Evolutionary conservation across 768 basidiomycete species (phyloP).

Genomic region (Lentinus brumalis): DNA sequence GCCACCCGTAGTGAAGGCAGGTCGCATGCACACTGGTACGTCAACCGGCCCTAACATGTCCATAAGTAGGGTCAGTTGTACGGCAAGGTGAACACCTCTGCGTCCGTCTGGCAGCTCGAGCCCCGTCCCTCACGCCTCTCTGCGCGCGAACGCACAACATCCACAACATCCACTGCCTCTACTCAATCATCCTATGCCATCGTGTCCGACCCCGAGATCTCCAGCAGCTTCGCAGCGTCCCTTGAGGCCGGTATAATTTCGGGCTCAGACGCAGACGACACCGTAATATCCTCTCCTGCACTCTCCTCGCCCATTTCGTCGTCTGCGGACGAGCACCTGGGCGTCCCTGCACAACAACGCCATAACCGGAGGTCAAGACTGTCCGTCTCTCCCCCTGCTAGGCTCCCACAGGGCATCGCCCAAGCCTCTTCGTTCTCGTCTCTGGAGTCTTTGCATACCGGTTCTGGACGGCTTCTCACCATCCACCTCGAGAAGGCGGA

Average conservation of each 20-base stretch:
- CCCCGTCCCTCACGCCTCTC: conserved; percentile 57
- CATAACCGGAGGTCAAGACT: conserved; percentile 16
- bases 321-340: conserved; percentile 46
- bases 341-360: conserved; percentile 18
- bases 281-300: conserved; percentile 52
- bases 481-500: conserved; percentile 80
- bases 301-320: conserved; percentile 63
- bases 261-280: conserved; percentile 60
- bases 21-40: conserved; percentile 13
- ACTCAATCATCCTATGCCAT: conserved; percentile 82
- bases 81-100: conserved; percentile 62
- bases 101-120: conserved; percentile 81
- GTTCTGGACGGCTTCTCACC: conserved; percentile 69
- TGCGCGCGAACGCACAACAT: conserved; percentile 71
- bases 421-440: conserved; percentile 77
- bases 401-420: conserved; percentile 37
- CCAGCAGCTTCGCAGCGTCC: conserved; percentile 82
- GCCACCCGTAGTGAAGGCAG: conserved; percentile 72
- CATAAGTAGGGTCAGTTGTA: conserved; percentile 67
- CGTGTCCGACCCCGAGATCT: conserved; percentile 83
- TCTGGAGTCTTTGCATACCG: conserved; percentile 65
- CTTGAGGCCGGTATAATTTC: conserved; percentile 74
- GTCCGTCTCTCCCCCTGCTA: conserved; percentile 15
- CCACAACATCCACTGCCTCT: conserved; percentile 72
- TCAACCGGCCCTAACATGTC: neutral